phyloP scores from a whole-genome alignment of 352 stramenopile species.

The Globisporangium recalcitrans region DNA sequence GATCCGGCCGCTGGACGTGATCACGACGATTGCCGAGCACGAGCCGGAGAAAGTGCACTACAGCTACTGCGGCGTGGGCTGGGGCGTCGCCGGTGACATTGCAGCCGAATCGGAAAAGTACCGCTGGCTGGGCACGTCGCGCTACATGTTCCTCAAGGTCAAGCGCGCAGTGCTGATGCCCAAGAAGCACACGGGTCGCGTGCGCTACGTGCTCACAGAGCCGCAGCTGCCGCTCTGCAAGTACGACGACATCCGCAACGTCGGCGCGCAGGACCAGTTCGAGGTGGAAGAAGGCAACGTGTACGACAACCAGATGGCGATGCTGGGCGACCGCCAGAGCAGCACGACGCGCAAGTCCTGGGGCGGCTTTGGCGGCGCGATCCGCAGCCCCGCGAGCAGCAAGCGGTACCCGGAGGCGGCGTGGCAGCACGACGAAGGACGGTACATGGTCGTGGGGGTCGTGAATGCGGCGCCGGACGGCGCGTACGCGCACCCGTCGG shows the following conservation, averaged over 20 bases:
- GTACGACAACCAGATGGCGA: constrained; percentile 34
- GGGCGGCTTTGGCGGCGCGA: constrained; percentile 41
- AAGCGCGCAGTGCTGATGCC: constrained; percentile 56
- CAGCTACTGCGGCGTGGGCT: constrained; percentile 79
- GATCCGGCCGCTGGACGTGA: constrained; percentile 71
- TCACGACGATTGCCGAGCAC: constrained; percentile 55
- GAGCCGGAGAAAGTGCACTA: constrained; percentile 66
- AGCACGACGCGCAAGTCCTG: constrained; percentile 58
- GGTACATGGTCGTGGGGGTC: constrained; percentile 64
- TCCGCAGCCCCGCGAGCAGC: constrained; percentile 56
- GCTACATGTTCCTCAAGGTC: constrained; percentile 74
- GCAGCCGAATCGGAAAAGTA: constrained; percentile 74
- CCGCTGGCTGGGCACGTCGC: constrained; percentile 68
- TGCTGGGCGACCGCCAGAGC: constrained; percentile 27
- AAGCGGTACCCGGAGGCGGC: constrained; percentile 52
- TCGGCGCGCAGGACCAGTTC: constrained; percentile 73
- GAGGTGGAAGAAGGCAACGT: constrained; percentile 79
- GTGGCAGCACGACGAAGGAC: constrained; percentile 61
- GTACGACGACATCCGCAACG: constrained; percentile 77
- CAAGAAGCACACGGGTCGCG: constrained; percentile 57
- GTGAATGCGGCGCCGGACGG: constrained; percentile 72
- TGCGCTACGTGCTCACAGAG: constrained; percentile 67
- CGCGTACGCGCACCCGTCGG: constrained; percentile 66
- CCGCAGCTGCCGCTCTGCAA: constrained; percentile 52
- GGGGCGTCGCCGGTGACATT: constrained; percentile 71